Conservation (phyloP, 768 basidiomycete genomes). For the Guyanaporus albipodus region DNA sequence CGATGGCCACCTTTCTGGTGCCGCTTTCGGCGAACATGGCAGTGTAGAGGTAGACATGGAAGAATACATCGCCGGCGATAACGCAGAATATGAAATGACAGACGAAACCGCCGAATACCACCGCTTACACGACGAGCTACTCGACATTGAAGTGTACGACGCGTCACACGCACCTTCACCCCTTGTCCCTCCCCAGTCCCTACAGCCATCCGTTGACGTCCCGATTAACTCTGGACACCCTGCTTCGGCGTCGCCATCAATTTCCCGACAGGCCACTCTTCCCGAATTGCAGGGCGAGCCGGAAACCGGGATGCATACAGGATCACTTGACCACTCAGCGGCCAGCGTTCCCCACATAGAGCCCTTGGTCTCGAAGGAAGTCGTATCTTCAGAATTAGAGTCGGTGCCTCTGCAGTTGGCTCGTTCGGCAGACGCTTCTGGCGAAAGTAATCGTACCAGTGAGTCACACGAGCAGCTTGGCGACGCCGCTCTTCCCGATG, state of each 20-base stretch:
- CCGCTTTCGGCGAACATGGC: conserved; percentile 30
- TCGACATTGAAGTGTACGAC: conserved; percentile 42
- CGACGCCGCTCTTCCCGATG: conserved; percentile 4
- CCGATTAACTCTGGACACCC: conserved; percentile 15
- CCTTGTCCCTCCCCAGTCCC: conserved; percentile 11
- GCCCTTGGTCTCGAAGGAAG: conserved; percentile 6
- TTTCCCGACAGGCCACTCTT: conserved; percentile 7
- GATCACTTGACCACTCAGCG: conserved; percentile 15
- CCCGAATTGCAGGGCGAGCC: conserved; percentile 6
- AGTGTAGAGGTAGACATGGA: conserved; percentile 70
- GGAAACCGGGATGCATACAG: conserved; percentile 8
- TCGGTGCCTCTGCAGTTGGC: not conserved
- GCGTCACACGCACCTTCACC: conserved; percentile 33
- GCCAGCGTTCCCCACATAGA: conserved; percentile 19
- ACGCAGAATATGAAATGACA: conserved; percentile 46
- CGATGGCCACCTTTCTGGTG: conserved; percentile 35
- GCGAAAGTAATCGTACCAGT: conserved; percentile 8
- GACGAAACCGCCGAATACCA: conserved; percentile 31
- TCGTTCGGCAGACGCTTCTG: conserved; percentile 8
- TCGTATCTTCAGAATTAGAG: conserved; percentile 9
- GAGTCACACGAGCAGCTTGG: conserved; percentile 20
- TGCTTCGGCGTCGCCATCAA: not conserved
- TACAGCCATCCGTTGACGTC: conserved; percentile 16
- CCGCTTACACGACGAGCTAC: conserved; percentile 24
- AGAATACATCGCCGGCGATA: conserved; percentile 42